Evolutionary conservation across 768 basidiomycete genomes (phyloP).

Genomic region (Suillus spraguei): DNA sequence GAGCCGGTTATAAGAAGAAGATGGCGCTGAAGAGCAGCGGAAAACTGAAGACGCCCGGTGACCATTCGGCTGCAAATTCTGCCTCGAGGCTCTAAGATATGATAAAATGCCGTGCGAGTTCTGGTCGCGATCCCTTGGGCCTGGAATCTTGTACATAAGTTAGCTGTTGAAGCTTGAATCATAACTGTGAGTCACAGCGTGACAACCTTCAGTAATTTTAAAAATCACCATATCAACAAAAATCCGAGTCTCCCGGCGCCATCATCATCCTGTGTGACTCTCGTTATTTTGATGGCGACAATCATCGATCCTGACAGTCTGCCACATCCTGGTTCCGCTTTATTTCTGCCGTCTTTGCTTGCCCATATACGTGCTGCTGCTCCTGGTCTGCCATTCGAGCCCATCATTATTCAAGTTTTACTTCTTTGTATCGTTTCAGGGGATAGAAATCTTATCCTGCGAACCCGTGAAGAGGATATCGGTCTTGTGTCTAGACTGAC

Average conservation of each 20-base stretch:
- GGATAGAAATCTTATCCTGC: conserved; percentile 63
- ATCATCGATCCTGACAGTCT: conserved; percentile 31
- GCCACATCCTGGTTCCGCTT: conserved; percentile 43
- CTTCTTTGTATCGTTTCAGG: conserved; percentile 66
- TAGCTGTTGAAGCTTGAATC: too few relatives aligned
- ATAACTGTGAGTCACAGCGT: background rate
- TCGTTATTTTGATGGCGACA: conserved; percentile 14
- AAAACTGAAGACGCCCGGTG: conserved; percentile 23
- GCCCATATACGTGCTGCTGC: conserved; percentile 45
- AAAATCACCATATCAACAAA: conserved; percentile 8
- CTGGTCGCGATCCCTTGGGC: too few relatives aligned
- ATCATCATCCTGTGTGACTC: background rate
- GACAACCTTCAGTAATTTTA: too few relatives aligned
- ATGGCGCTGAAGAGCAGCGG: conserved; percentile 11
- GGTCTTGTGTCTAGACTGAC: conserved; percentile 58
- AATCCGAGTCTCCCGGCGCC: background rate
- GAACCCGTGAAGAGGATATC: conserved; percentile 68
- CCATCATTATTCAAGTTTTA: conserved; percentile 64
- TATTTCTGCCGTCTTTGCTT: conserved; percentile 54
- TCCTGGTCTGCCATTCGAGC: conserved; percentile 58
- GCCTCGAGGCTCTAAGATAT: conserved; percentile 30
- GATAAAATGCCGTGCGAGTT: background rate
- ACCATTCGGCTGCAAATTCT: conserved; percentile 17
- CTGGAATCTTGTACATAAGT: too few relatives aligned
- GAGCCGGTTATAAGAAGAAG: conserved; percentile 11